phyloP scores from a whole-genome alignment of 148 eudicot genomes.

The Cornus suecica region DNA sequence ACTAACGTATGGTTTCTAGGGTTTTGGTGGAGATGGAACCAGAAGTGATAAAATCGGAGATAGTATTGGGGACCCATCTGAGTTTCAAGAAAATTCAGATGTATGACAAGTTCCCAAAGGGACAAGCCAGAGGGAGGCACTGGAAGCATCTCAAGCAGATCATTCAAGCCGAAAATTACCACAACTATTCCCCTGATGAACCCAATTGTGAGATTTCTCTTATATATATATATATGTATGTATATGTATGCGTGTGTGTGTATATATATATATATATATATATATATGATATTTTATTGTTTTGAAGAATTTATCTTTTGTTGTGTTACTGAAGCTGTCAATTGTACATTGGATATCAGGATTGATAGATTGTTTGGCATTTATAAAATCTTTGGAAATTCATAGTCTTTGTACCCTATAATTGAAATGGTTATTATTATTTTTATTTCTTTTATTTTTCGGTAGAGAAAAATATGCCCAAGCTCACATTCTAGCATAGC shows the following conservation, averaged over 20 bases:
- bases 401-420: not conserved
- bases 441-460: no score
- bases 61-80: constrained; percentile 70
- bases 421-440: no score
- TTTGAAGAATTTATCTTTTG: not conserved
- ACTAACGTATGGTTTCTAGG: no score
- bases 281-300: not conserved
- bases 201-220: constrained; percentile 66
- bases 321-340: not conserved
- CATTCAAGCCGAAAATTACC: constrained; percentile 81
- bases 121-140: constrained; percentile 73
- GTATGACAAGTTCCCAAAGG: constrained; percentile 90
- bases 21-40: constrained; percentile 53
- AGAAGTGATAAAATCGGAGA: constrained; percentile 75
- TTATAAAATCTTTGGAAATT: not conserved
- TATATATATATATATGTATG: not conserved
- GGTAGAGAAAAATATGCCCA: no score
- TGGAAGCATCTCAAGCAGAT: constrained; percentile 99
- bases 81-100: constrained; percentile 82
- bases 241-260: no score
- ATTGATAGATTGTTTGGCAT: not conserved
- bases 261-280: no score
- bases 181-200: constrained; percentile 51
- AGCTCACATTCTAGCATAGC: no score
- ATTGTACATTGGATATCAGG: not conserved